phyloP scores from a whole-genome alignment of 371 early-diverging fungal species.

The Haplosporangium sp. region DNA sequence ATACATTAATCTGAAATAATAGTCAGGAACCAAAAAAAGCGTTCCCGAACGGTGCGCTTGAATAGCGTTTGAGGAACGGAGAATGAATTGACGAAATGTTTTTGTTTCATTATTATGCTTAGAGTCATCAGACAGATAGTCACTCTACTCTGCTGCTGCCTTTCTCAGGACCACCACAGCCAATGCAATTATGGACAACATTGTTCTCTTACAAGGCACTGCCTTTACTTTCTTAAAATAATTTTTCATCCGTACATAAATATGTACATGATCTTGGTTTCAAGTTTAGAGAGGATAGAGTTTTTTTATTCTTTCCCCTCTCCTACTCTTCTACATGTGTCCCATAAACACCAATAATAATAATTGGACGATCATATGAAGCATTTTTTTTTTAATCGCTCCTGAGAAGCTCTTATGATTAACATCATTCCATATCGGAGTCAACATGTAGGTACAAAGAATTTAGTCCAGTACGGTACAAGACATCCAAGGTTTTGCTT shows the following conservation, averaged over 20 bases:
- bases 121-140: too few species aligned
- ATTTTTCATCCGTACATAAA: too few species aligned
- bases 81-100: neutral
- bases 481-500: too few species aligned
- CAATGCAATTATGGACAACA: neutral
- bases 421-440: neutral
- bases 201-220: too few species aligned
- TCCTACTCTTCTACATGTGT: too few species aligned
- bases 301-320: neutral
- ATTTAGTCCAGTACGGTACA: neutral
- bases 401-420: neutral
- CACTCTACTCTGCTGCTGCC: too few species aligned
- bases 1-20: too few species aligned
- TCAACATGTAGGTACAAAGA: neutral
- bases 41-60: neutral
- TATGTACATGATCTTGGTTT: too few species aligned
- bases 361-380: too few species aligned
- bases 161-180: too few species aligned
- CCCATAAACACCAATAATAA: too few species aligned
- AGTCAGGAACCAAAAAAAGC: slow-evolving; percentile 3
- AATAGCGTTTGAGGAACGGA: neutral
- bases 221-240: too few species aligned
- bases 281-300: neutral
- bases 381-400: neutral
- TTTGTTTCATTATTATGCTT: neutral